Conservation (phyloP, 352 stramenopile species). For the Globisporangium sylvaticum region DNA sequence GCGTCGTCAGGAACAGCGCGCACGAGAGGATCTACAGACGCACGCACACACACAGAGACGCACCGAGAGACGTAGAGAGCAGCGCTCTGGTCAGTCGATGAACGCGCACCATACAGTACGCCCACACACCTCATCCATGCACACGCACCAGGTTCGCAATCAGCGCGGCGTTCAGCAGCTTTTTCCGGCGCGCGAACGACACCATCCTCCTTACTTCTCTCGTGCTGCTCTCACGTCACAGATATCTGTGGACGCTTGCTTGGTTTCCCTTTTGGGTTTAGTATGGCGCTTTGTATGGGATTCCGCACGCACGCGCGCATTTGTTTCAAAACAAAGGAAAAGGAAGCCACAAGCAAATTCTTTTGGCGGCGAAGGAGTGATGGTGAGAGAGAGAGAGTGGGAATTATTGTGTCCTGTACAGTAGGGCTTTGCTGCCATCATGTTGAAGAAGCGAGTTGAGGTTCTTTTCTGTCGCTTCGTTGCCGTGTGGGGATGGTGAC, state of each 20-base stretch:
- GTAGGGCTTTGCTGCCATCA: neutral
- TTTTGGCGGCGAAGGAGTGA: conserved; percentile 2
- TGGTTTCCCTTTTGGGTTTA: neutral
- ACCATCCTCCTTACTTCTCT: too few relatives aligned
- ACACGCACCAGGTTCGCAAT: conserved; percentile 47
- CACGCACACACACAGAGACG: neutral
- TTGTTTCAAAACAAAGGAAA: neutral
- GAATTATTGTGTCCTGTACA: neutral
- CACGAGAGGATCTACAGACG: conserved; percentile 47
- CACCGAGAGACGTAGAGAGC: neutral
- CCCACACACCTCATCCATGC: neutral
- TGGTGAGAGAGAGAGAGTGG: neutral
- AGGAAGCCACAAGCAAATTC: conserved; percentile 15
- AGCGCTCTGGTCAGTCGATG: neutral
- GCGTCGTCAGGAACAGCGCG: conserved; percentile 54
- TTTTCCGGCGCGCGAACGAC: conserved; percentile 22
- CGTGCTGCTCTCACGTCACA: conserved; percentile 2
- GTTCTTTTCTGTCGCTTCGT: conserved; percentile 4
- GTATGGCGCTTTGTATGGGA: conserved; percentile 5
- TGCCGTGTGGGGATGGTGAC: neutral
- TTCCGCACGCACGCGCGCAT: neutral
- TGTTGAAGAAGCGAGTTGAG: conserved; percentile 8
- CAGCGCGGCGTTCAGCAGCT: conserved; percentile 71
- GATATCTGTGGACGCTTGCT: neutral
- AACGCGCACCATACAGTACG: neutral